Evolutionary conservation across 2,329 filamentous ascomycete genomes (phyloP).

Genomic region (Plectosphaerella sp.): DNA sequence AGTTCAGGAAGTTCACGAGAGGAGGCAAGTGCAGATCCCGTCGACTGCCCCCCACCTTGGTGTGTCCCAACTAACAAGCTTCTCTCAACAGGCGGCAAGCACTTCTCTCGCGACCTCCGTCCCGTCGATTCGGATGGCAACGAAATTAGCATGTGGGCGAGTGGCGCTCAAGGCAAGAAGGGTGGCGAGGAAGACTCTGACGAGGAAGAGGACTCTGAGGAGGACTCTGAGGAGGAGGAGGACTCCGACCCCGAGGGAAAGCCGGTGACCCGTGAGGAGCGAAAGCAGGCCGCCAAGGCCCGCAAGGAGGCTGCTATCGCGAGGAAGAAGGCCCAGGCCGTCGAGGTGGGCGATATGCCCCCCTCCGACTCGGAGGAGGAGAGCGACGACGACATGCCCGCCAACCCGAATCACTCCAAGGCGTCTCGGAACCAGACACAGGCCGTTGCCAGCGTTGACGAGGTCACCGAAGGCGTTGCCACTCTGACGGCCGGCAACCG

Average conservation of each 20-base stretch:
- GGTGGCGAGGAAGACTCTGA: conserved; percentile 47
- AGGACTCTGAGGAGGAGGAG: conserved; percentile 43
- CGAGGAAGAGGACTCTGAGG: conserved; percentile 47
- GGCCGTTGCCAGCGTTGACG: conserved; percentile 27
- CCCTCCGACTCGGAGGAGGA: conserved; percentile 64
- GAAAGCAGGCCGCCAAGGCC: conserved; percentile 81
- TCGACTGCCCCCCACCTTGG: not conserved
- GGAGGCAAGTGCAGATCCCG: conserved; percentile 61
- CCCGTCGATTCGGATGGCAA: conserved; percentile 88
- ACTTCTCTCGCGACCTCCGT: conserved; percentile 88
- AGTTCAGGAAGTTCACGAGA: conserved; percentile 89
- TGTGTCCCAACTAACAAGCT: conserved; percentile 9
- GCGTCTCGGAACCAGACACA: conserved; percentile 58
- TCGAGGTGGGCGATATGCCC: conserved; percentile 83
- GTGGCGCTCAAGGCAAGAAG: conserved; percentile 46
- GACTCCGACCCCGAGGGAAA: conserved; percentile 44
- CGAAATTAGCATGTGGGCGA: conserved; percentile 75
- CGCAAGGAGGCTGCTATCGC: conserved; percentile 87
- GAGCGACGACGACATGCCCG: conserved; percentile 64
- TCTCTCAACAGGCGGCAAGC: conserved; percentile 71
- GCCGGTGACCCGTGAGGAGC: conserved; percentile 73
- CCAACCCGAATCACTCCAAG: conserved; percentile 89
- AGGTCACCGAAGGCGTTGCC: conserved; percentile 48
- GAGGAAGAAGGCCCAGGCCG: conserved; percentile 63
- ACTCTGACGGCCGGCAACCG: conserved; percentile 44